A percentile compares a stretch with the other conserved stretches of the same genome.
These are phyloP conservation scores for Penicillium desertorum DNA, from an alignment of 495 filamentous ascomycete genomes.

Conservation along the genomic window DNA sequence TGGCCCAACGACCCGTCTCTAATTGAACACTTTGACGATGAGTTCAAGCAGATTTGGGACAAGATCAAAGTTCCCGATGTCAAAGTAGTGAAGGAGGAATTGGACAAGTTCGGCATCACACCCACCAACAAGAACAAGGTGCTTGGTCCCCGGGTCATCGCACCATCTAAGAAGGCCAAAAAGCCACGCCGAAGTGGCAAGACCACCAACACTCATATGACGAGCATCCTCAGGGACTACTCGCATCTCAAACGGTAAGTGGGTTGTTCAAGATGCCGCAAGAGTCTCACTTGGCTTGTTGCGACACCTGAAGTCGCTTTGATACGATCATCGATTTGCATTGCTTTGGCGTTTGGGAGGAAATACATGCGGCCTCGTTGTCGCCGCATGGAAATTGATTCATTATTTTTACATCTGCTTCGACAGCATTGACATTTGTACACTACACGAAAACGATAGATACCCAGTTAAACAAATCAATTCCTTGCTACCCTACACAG, in stretches of 20 bases:
- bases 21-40: constrained; percentile 70
- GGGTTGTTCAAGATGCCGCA: not conserved
- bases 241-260: constrained; percentile 57
- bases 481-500: not conserved
- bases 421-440: constrained; percentile 14
- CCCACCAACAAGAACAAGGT: constrained; percentile 74
- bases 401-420: not conserved
- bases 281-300: not conserved
- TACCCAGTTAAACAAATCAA: constrained; percentile 29
- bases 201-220: constrained; percentile 93
- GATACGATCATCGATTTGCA: constrained; percentile 15
- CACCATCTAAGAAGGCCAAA: constrained; percentile 59
- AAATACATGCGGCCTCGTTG: not conserved
- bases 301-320: not conserved
- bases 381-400: not conserved
- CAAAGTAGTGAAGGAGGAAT: constrained; percentile 71
- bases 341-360: constrained; percentile 27
- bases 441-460: constrained; percentile 30
- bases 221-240: constrained; percentile 81
- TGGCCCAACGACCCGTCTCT: constrained; percentile 85
- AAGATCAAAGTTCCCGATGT: constrained; percentile 73
- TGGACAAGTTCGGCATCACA: constrained; percentile 70
- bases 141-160: constrained; percentile 55
- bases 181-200: constrained; percentile 73
- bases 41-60: constrained; percentile 81